A percentile compares a stretch with the other conserved stretches of the same genome.
phyloP scores from a whole-genome alignment of 805 yeast genomes.

The Nadsonia fulvescens region DNA sequence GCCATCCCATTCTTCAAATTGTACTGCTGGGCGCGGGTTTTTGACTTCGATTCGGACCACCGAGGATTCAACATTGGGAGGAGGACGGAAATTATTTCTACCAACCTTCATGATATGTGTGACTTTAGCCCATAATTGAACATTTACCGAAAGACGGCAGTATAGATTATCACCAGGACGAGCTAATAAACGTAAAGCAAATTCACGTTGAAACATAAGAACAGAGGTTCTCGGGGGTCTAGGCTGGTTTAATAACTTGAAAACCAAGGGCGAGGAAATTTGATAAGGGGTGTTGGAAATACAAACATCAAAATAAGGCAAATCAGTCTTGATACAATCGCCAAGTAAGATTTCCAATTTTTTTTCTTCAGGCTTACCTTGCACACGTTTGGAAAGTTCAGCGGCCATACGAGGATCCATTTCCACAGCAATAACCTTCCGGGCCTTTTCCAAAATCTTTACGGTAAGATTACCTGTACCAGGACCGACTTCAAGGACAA shows the following conservation, averaged over 20 bases:
- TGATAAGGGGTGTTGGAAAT: slow-evolving; percentile 96
- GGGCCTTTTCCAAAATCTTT: slow-evolving; percentile 76
- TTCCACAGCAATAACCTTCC: slow-evolving; percentile 89
- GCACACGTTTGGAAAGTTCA: slow-evolving; percentile 90
- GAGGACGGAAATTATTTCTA: slow-evolving; percentile 89
- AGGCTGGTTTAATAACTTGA: slow-evolving; percentile 78
- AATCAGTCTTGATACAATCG: slow-evolving; percentile 87
- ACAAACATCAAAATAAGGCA: slow-evolving; percentile 90
- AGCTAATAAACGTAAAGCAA: slow-evolving; percentile 82
- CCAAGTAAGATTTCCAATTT: slow-evolving; percentile 84
- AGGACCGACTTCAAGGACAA: slow-evolving; percentile 92
- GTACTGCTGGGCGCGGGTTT: slow-evolving; percentile 83
- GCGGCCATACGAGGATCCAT: slow-evolving; percentile 99
- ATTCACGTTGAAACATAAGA: slow-evolving; percentile 95
- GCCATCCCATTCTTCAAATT: slow-evolving; percentile 95
- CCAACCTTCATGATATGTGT: slow-evolving; percentile 98
- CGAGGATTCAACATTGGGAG: slow-evolving; percentile 94
- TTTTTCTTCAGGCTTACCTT: slow-evolving; percentile 86
- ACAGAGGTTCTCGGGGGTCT: slow-evolving; percentile 89
- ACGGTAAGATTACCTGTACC: slow-evolving; percentile 98
- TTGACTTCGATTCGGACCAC: slow-evolving; percentile 90
- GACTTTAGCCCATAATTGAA: slow-evolving; percentile 99
- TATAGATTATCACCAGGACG: slow-evolving; percentile 92
- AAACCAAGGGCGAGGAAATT: slow-evolving; percentile 90
- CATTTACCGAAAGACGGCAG: slow-evolving; percentile 88